A percentile compares a stretch with the other conserved stretches of the same genome.
Conservation (phyloP, 257 asterid genomes). For the Osmanthus fragrans region DNA sequence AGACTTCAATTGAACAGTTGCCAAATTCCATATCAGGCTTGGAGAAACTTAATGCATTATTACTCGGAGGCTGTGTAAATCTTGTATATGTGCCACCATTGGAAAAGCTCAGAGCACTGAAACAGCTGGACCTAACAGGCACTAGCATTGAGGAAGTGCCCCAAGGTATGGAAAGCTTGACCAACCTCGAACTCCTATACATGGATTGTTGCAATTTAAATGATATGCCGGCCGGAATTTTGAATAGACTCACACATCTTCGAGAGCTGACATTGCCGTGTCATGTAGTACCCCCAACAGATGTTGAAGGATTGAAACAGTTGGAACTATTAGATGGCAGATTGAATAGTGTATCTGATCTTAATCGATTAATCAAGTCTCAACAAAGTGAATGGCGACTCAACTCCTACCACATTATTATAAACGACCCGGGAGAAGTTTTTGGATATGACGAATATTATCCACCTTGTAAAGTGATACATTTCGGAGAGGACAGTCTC, state of each 20-base stretch:
- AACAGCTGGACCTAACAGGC: conserved; percentile 19
- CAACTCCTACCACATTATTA: conserved; percentile 24
- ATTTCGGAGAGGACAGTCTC: background rate
- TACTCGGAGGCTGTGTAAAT: conserved; percentile 21
- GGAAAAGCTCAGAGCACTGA: conserved; percentile 21
- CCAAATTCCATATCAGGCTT: conserved; percentile 28
- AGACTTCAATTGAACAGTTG: conserved; percentile 24
- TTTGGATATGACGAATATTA: conserved; percentile 19
- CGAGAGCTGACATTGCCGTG: conserved; percentile 28
- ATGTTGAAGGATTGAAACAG: conserved; percentile 25
- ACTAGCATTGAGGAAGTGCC: conserved; percentile 28
- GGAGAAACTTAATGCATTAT: conserved; percentile 33
- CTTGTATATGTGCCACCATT: conserved; percentile 27
- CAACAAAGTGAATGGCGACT: conserved; percentile 22
- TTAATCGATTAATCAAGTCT: conserved; percentile 26
- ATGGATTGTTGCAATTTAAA: conserved; percentile 20
- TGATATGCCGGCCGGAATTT: conserved; percentile 26
- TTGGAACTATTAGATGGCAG: conserved; percentile 29
- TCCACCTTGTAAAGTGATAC: conserved; percentile 13
- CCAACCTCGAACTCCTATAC: conserved; percentile 31
- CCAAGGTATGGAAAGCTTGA: conserved; percentile 25
- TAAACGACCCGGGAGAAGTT: conserved; percentile 15
- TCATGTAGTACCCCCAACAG: conserved; percentile 22
- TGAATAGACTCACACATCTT: conserved; percentile 23
- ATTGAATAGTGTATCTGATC: conserved; percentile 16